A percentile compares a stretch with the other conserved stretches of the same genome.
These are phyloP conservation scores for Luffa aegyptiaca DNA, from an alignment of 306 rosid species.

Conservation along the genomic window DNA sequence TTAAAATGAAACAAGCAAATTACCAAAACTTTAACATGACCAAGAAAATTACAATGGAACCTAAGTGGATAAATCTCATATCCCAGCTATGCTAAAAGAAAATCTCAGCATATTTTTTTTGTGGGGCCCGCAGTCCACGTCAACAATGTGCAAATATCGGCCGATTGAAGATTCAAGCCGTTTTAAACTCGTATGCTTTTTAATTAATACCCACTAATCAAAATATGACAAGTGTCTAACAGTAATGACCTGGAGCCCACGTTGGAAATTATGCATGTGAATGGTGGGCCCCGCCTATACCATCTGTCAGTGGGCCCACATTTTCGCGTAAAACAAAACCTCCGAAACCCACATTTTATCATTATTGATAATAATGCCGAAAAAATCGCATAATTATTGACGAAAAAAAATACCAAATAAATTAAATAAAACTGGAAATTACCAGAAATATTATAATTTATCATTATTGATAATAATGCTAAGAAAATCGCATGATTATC, in stretches of 20 bases:
- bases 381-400: slow-evolving; percentile 3
- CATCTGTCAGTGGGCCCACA: neutral
- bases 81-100: neutral
- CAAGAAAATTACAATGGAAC: neutral
- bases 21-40: neutral
- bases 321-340: slow-evolving; percentile 3
- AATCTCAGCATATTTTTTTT: neutral
- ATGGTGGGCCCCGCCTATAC: neutral
- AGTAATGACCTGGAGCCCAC: slow-evolving; percentile 6
- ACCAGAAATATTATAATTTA: neutral
- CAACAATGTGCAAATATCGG: neutral
- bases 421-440: neutral
- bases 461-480: neutral
- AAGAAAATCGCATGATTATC: neutral
- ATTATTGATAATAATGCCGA: neutral
- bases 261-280: neutral
- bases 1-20: too few relatives aligned
- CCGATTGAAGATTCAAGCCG: neutral
- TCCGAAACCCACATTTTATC: neutral
- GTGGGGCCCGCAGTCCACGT: neutral
- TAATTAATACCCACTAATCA: neutral
- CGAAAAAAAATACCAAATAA: neutral
- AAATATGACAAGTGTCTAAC: neutral
- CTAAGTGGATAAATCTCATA: neutral
- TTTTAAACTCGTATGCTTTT: neutral